Evolutionary conservation across 2,329 filamentous ascomycete genomes (phyloP).

Genomic region (Pseudogymnoascus sp.): DNA sequence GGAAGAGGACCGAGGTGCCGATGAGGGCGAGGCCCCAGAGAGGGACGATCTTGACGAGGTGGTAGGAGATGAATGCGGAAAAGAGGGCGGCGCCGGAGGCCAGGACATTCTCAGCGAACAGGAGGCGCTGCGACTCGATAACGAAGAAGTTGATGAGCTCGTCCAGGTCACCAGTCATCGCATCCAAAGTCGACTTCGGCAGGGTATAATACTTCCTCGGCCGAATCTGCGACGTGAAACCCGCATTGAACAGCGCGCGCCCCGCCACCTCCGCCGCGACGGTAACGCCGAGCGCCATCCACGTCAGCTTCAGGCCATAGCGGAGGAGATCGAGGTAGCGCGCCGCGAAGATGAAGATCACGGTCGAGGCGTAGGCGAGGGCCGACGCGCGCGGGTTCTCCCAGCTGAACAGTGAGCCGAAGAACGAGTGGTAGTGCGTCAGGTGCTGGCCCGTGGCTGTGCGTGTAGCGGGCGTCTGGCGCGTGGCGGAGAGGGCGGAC

Average conservation of each 20-base stretch:
- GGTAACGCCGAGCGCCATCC: slow-evolving; percentile 52
- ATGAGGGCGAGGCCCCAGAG: slow-evolving; percentile 61
- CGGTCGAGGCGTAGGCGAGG: slow-evolving; percentile 52
- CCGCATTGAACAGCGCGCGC: slow-evolving; percentile 52
- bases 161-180: slow-evolving; percentile 54
- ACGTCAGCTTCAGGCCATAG: slow-evolving; percentile 58
- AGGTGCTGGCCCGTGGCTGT: slow-evolving; percentile 54
- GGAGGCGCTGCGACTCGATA: slow-evolving; percentile 59
- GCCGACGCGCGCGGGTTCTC: slow-evolving; percentile 58
- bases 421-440: slow-evolving; percentile 65
- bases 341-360: slow-evolving; percentile 52
- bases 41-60: slow-evolving; percentile 60
- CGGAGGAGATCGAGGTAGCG: slow-evolving; percentile 60
- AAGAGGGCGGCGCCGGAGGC: slow-evolving; percentile 51
- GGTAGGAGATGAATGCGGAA: slow-evolving; percentile 57
- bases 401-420: slow-evolving; percentile 62
- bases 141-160: slow-evolving; percentile 66
- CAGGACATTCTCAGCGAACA: slow-evolving; percentile 59
- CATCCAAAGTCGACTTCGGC: slow-evolving; percentile 53
- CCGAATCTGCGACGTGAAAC: slow-evolving; percentile 56
- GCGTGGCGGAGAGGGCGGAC: slow-evolving; percentile 49
- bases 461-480: slow-evolving; percentile 44
- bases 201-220: slow-evolving; percentile 61
- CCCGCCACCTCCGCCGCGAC: slow-evolving; percentile 53
- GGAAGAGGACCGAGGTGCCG: slow-evolving; percentile 50